These are phyloP conservation scores for Orbilia quercus DNA, from an alignment of 2,329 filamentous ascomycete genomes.

Conservation along the genomic window DNA sequence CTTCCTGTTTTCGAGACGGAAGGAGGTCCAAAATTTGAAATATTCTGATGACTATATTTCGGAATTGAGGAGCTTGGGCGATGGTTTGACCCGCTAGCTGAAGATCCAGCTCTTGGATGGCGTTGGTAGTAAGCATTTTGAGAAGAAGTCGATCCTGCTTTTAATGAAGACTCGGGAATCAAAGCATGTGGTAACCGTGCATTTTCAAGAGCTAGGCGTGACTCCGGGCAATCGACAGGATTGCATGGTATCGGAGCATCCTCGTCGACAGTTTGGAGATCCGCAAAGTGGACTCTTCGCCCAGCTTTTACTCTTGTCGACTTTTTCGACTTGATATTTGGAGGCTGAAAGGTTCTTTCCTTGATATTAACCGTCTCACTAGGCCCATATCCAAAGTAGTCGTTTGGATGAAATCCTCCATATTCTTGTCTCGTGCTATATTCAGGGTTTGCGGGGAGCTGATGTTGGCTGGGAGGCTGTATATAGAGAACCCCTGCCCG, in stretches of 20 bases:
- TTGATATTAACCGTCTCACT: slow-evolving; percentile 43
- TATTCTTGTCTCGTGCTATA: too few species aligned
- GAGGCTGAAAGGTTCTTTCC: slow-evolving; percentile 19
- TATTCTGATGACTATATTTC: slow-evolving; percentile 5
- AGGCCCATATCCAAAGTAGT: slow-evolving; percentile 33
- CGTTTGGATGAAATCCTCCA: slow-evolving; percentile 10
- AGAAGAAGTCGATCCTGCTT: neutral
- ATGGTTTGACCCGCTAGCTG: neutral
- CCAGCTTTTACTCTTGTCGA: slow-evolving; percentile 21
- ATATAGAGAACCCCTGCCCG: slow-evolving; percentile 3
- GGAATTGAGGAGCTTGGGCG: neutral
- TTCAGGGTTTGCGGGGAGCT: slow-evolving; percentile 2
- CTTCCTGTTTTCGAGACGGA: neutral
- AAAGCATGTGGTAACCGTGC: slow-evolving; percentile 30
- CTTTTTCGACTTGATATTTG: slow-evolving; percentile 21
- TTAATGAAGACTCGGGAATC: slow-evolving; percentile 1
- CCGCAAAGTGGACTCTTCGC: slow-evolving; percentile 27
- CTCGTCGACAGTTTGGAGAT: slow-evolving; percentile 38
- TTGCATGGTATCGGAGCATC: slow-evolving; percentile 52
- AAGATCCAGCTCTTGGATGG: neutral
- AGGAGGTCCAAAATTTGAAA: neutral
- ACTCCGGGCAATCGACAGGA: slow-evolving; percentile 36
- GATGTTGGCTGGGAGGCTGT: slow-evolving; percentile 4
- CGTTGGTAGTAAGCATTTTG: slow-evolving; percentile 10
- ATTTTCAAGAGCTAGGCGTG: slow-evolving; percentile 41